A percentile compares a stretch with the other conserved stretches of the same genome.
phyloP scores from a whole-genome alignment of 202 grass and related monocot species.

The Brachypodium distachyon region DNA sequence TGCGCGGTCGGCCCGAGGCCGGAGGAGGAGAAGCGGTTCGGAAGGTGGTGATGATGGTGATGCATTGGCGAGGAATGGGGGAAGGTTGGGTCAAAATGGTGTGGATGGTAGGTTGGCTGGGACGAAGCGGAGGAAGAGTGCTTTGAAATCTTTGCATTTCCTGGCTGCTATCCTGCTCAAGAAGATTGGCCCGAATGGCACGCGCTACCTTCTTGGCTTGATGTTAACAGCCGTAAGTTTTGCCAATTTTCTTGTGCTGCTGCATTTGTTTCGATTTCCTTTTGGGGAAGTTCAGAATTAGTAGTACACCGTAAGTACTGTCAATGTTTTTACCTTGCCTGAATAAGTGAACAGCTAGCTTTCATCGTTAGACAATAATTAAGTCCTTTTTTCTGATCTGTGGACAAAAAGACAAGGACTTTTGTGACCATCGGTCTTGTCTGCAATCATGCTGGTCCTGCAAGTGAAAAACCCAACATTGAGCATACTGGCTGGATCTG shows the following conservation, averaged over 20 bases:
- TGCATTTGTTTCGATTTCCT: background rate
- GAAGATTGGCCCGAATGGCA: slow-evolving; percentile 65
- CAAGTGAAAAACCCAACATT: background rate
- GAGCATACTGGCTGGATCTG: background rate
- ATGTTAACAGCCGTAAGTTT: slow-evolving; percentile 50
- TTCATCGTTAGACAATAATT: background rate
- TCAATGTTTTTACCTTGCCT: background rate
- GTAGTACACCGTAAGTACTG: background rate
- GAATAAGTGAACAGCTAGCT: background rate
- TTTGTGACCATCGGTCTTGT: background rate
- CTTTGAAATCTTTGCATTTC: slow-evolving; percentile 78
- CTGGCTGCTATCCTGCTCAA: slow-evolving; percentile 78
- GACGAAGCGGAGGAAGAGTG: slow-evolving; percentile 29
- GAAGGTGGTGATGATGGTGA: background rate
- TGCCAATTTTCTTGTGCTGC: background rate
- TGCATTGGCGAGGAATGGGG: slow-evolving; percentile 24
- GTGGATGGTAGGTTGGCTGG: slow-evolving; percentile 14
- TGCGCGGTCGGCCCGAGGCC: slow-evolving; percentile 41
- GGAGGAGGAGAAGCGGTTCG: background rate
- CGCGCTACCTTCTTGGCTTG: slow-evolving; percentile 59
- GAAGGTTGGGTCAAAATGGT: slow-evolving; percentile 24
- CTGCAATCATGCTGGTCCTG: background rate
- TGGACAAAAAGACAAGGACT: background rate
- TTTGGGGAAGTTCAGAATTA: background rate
- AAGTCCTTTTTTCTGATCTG: background rate